Conservation (phyloP, 1,139 yeast genomes). For the Geotrichum siamense region DNA sequence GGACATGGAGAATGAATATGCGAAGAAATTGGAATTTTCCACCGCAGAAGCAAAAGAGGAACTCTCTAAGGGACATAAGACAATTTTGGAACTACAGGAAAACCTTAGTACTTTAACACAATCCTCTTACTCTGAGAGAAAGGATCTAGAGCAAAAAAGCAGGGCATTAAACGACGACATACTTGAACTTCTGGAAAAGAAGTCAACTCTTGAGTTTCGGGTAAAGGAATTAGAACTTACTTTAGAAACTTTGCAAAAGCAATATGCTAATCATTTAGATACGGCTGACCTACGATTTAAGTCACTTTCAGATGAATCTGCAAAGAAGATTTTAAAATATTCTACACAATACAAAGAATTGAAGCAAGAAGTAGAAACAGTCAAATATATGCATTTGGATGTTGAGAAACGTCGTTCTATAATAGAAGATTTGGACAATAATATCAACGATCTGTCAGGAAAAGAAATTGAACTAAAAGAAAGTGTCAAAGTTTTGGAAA, state of each 20-base stretch:
- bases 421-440: slow-evolving; percentile 21
- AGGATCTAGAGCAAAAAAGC: background rate
- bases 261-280: background rate
- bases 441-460: slow-evolving; percentile 24
- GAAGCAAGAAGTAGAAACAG: slow-evolving; percentile 4
- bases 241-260: background rate
- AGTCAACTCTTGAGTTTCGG: background rate
- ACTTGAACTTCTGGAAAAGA: background rate
- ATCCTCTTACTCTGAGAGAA: no score
- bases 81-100: no score
- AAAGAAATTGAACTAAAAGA: slow-evolving; percentile 25
- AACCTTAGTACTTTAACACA: no score
- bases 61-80: no score
- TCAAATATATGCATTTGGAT: slow-evolving; percentile 13
- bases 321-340: no score
- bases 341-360: no score
- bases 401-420: slow-evolving; percentile 18
- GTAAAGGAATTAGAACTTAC: background rate
- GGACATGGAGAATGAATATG: no score
- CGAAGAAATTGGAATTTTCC: no score
- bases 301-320: background rate
- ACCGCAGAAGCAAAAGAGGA: no score
- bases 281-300: background rate
- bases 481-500: slow-evolving; percentile 24
- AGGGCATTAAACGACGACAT: background rate